Conservation (phyloP, 2,329 filamentous ascomycete genomes). For the Amphichorda felina region DNA sequence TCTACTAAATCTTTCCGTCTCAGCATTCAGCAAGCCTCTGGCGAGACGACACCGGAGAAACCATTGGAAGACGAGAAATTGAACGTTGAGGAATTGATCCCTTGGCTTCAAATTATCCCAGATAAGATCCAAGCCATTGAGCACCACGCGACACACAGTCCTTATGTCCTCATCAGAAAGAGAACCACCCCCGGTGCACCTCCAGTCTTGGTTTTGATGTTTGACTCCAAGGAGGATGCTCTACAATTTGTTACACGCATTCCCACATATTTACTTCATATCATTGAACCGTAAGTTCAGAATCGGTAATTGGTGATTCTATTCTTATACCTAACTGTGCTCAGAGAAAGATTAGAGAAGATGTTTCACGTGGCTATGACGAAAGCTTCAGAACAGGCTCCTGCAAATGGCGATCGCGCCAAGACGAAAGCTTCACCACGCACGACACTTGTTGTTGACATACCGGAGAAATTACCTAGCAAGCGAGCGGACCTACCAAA, state of each 20-base stretch:
- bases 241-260: background rate
- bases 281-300: background rate
- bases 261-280: background rate
- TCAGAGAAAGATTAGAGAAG: background rate
- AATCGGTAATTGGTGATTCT: background rate
- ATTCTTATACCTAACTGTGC: background rate
- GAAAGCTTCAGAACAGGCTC: background rate
- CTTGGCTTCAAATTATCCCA: conserved; percentile 11
- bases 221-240: background rate
- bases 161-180: conserved; percentile 8
- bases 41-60: too few species aligned
- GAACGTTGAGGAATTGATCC: background rate
- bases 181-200: background rate
- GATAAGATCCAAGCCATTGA: conserved; percentile 6
- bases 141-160: conserved; percentile 7
- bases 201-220: background rate
- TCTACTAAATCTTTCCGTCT: too few species aligned
- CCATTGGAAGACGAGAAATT: too few species aligned
- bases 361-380: background rate
- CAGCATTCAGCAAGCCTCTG: too few species aligned
- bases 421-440: background rate
- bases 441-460: background rate
- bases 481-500: background rate
- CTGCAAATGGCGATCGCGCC: background rate
- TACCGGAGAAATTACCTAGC: background rate